Evolutionary conservation across 495 filamentous ascomycete genomes (phyloP).

Genomic region (Penicillium robsamsonii): DNA sequence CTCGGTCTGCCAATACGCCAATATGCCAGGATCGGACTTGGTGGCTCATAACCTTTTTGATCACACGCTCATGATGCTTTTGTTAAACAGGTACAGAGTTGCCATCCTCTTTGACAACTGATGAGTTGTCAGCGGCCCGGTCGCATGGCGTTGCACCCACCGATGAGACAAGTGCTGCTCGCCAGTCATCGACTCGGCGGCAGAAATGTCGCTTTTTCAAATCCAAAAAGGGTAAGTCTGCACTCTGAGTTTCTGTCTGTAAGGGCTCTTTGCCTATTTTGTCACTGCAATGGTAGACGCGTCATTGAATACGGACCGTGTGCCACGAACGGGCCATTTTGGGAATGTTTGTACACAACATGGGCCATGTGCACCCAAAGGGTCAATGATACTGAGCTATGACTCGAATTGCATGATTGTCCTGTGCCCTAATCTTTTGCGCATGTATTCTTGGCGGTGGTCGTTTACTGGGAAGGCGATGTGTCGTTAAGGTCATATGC

Average conservation of each 20-base stretch:
- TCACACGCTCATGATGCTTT: slow-evolving; percentile 35
- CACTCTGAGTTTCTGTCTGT: slow-evolving; percentile 10
- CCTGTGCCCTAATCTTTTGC: not conserved
- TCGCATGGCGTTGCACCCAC: slow-evolving; percentile 30
- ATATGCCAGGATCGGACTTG: slow-evolving; percentile 18
- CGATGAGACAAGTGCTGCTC: slow-evolving; percentile 13
- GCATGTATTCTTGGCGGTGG: not conserved
- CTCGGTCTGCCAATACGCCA: slow-evolving; percentile 6
- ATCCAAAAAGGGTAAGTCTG: slow-evolving; percentile 27
- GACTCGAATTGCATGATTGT: not conserved
- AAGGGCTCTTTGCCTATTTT: not conserved
- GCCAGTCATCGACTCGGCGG: slow-evolving; percentile 24
- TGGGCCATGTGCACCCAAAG: not conserved
- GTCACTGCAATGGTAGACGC: not conserved
- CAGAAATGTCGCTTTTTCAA: slow-evolving; percentile 32
- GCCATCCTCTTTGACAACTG: slow-evolving; percentile 13
- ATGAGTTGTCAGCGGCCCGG: slow-evolving; percentile 37
- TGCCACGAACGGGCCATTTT: not conserved
- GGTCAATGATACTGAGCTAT: slow-evolving; percentile 6
- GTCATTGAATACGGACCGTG: slow-evolving; percentile 4
- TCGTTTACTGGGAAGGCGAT: not conserved
- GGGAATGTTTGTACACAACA: slow-evolving; percentile 4
- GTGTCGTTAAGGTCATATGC: slow-evolving; percentile 9
- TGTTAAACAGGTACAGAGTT: slow-evolving; percentile 21
- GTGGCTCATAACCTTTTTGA: slow-evolving; percentile 36